Evolutionary conservation across 1,139 yeast species (phyloP), one percentile per base, ranked within the genome.

Genomic region (Blastobotrys petasosporus): DNA sequence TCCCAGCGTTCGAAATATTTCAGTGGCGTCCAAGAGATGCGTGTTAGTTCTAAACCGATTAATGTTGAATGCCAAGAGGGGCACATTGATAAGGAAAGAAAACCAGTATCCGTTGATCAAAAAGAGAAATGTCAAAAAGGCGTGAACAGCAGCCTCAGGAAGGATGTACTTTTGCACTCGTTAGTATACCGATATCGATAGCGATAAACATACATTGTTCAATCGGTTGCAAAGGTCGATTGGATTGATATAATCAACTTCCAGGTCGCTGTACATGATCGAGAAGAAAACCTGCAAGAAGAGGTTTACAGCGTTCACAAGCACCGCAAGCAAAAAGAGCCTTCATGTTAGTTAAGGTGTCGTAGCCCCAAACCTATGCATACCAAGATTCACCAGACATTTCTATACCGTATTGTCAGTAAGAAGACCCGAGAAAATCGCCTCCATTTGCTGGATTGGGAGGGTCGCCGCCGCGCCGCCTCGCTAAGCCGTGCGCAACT

Each of bases 21-120:
- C 98, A 41, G 99, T 92, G 50, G 98, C 98, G 68, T 92, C 99
- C 66, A 94, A 78, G 54, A 87, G 71, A 66, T 92, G 92, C 66
- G 83, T 84, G 52, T 65, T 66, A 51, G 59, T 58, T 46, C 58
- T 56, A 36, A 60, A 44, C 33, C 54, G 52, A 50, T 54, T 51
- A 37, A 51, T 54, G 41, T 58, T 58, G 47, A 49, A 88, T 37
- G 92, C 95, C 50, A 87, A 70, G 54, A 94, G 73, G 42, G 98
- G 98, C 56, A 85, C 70, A 68, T 90, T 90, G 64, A 92, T 69
- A 61, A 90, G 70, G 68, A 92, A 85, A 32, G 90, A 80, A 67
- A 86, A 79, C 97, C 97, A 92, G 71, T 84, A 87, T 28, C 98
- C 97, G 55, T 87, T 87, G 56, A 92, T 63, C 57, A 92, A 74